Conservation (phyloP, 306 rosid species). For the Inga leiocalycina region DNA sequence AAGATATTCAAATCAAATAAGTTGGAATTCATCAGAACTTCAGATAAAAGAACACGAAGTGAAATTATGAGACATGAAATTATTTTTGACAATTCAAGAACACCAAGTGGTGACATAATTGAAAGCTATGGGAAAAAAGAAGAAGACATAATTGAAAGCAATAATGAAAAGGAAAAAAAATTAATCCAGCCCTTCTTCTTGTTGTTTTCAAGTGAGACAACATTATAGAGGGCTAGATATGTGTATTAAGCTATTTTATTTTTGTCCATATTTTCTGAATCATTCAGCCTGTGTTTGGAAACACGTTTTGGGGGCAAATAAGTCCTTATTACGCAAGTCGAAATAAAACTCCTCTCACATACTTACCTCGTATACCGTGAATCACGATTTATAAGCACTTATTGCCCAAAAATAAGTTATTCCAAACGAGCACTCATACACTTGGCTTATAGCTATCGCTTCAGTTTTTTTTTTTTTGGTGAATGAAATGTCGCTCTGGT, state of each 20-base stretch:
- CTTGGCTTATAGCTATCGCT: not conserved
- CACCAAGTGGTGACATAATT: not conserved
- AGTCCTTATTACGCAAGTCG: too few species aligned
- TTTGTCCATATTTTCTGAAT: conserved; percentile 1
- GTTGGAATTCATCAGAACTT: not conserved
- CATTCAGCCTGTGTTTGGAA: too few species aligned
- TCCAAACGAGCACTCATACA: too few species aligned
- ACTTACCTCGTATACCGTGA: too few species aligned
- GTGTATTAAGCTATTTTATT: not conserved
- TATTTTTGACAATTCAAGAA: conserved; percentile 18
- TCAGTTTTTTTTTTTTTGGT: not conserved
- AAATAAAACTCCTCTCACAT: too few species aligned
- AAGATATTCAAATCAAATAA: too few species aligned
- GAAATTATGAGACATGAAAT: conserved; percentile 14
- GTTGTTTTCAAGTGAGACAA: conserved; percentile 42
- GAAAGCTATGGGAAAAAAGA: not conserved
- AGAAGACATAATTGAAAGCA: conserved; percentile 17
- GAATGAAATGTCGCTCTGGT: too few species aligned
- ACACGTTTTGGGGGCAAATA: too few species aligned
- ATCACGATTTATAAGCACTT: too few species aligned
- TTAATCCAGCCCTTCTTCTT: not conserved
- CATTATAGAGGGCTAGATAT: conserved; percentile 4
- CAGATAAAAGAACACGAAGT: not conserved
- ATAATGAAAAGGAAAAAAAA: not conserved
- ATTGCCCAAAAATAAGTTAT: too few species aligned